phyloP scores from a whole-genome alignment of 106 monocot species.

The Alisma plantagoaquatica region DNA sequence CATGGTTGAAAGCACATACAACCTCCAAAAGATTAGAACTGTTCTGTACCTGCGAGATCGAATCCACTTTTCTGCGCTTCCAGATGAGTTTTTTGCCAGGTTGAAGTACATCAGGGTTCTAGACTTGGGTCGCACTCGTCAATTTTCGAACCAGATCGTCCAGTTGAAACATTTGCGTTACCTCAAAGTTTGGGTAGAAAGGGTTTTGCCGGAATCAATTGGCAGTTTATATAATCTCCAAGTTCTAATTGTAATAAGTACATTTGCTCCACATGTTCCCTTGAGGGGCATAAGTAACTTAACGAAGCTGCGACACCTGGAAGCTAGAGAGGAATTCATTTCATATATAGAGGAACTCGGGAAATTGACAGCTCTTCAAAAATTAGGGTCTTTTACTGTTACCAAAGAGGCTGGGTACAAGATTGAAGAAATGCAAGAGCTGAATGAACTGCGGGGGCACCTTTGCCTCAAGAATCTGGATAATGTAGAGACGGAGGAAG shows the following conservation, averaged over 20 bases:
- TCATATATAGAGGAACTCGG: neutral
- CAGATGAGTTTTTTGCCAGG: too few species aligned
- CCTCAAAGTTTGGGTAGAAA: neutral
- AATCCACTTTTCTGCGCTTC: neutral
- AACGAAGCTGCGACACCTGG: conserved; percentile 13
- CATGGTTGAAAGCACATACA: too few species aligned
- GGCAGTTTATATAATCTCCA: too few species aligned
- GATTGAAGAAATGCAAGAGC: conserved; percentile 7
- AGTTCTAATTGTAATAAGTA: too few species aligned
- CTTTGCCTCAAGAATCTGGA: conserved; percentile 5
- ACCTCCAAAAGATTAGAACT: neutral
- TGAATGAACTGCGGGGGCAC: conserved; percentile 5
- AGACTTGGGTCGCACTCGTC: neutral
- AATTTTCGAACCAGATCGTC: neutral
- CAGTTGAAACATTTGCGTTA: neutral
- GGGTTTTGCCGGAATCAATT: neutral
- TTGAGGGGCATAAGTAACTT: conserved; percentile 7
- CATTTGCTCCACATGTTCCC: too few species aligned
- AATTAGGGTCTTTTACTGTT: conserved; percentile 1
- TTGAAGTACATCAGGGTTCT: too few species aligned
- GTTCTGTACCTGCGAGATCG: neutral
- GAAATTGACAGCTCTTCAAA: conserved; percentile 2
- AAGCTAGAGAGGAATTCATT: neutral
- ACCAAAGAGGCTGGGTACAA: neutral
- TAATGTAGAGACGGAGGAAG: conserved; percentile 4